These are phyloP conservation scores for Novymonas esmeraldas DNA, from an alignment of 208 protist species.

Conservation along the genomic window DNA sequence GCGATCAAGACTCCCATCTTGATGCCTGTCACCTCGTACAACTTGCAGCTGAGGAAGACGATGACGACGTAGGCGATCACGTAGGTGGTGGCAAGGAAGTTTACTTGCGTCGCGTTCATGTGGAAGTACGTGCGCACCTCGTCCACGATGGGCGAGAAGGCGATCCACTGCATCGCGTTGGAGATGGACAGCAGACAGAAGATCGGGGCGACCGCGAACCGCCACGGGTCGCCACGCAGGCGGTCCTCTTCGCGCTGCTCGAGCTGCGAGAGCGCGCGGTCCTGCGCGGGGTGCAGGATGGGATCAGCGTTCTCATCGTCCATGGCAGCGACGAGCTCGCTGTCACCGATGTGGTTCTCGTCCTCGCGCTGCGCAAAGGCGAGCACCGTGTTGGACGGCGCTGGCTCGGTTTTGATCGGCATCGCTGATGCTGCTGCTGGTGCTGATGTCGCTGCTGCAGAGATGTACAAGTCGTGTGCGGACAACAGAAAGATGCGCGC, in stretches of 20 bases:
- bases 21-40: slow-evolving; percentile 73
- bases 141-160: slow-evolving; percentile 60
- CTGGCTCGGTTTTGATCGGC: neutral
- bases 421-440: neutral
- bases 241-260: slow-evolving; percentile 15
- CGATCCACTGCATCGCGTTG: slow-evolving; percentile 82
- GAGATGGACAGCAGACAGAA: slow-evolving; percentile 68
- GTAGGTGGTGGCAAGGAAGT: slow-evolving; percentile 78
- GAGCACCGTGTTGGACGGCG: slow-evolving; percentile 22
- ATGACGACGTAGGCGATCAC: slow-evolving; percentile 77
- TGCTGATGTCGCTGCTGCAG: neutral
- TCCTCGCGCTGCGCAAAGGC: slow-evolving; percentile 29
- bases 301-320: slow-evolving; percentile 29
- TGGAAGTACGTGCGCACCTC: slow-evolving; percentile 58
- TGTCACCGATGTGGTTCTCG: slow-evolving; percentile 13
- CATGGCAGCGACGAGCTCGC: slow-evolving; percentile 23
- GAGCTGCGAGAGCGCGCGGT: slow-evolving; percentile 19
- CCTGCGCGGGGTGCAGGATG: slow-evolving; percentile 24
- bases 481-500: neutral
- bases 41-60: slow-evolving; percentile 84
- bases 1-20: slow-evolving; percentile 61
- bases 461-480: too few relatives aligned
- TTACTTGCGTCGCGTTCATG: slow-evolving; percentile 61
- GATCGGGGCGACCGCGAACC: slow-evolving; percentile 48
- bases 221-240: slow-evolving; percentile 47